Evolutionary conservation across 2,329 filamentous ascomycete species (phyloP), one percentile per base, ranked within the genome.

Genomic region (Ceratocystis cacaofunesta): DNA sequence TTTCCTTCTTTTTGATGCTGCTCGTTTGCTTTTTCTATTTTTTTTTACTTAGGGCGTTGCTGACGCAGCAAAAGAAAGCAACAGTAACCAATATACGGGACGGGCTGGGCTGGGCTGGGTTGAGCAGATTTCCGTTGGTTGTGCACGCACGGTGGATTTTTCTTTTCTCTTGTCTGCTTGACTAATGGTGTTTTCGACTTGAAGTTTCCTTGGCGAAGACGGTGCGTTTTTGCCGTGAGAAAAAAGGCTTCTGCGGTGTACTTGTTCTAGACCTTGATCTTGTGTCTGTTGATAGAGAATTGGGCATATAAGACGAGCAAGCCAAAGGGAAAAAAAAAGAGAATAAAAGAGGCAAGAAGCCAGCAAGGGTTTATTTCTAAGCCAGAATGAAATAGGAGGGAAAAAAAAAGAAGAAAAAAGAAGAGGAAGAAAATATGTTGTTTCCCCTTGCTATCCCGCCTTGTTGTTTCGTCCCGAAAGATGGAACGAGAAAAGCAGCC

Each of bases 391-490:
- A 22, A 50, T 8, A 5, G 22, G 22, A 55, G 5, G 5, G 12
- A 0, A 55, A 22, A 25, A 17, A 25, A 55, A 28, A 17, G 2
- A 28, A 30, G 2, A 28, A 25, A 19, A 30, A 55, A 19, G 5
- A 25, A 15, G 12, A 55, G 22, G 50, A 28, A 19, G 19, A 28
- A 55, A 48, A 50, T 19, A 50, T 25, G 48, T 55, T 55, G 12
- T 15, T 58, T 58, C 25, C 48, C 48, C 48, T 30, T 58, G 52
- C 28, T 58, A 58, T 58, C 28, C 52, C 22, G 52, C 52, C 32
- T 58, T 58, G 52, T 58, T 58, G 52, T 58, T 58, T 58, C 52
- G 52, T 58, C 28, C 52, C 52, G 28, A 58, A 58, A 58, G 52
- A 17, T 32, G 25, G 52, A 58, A 58, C 25, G 25, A 30, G 28